Conservation (phyloP, 192 early-diverging fungal genomes). For the Martensiomyces pterosporus region DNA sequence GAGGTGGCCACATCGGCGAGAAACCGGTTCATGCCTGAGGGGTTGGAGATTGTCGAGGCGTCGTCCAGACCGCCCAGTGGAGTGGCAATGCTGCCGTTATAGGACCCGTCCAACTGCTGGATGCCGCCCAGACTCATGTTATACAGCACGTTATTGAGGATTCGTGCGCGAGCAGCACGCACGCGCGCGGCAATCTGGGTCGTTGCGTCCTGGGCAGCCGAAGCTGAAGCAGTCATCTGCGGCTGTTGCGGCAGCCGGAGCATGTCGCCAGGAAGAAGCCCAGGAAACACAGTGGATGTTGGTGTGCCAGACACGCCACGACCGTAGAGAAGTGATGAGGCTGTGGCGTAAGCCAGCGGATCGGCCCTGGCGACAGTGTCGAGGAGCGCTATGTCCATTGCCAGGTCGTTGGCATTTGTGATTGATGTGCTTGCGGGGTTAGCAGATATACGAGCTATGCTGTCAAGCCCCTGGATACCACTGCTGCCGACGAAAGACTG, state of each 20-base stretch:
- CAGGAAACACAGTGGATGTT: neutral
- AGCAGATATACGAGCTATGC: neutral
- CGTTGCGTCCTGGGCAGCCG: neutral
- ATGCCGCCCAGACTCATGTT: slow-evolving; percentile 43
- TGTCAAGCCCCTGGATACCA: neutral
- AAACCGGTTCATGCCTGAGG: slow-evolving; percentile 15
- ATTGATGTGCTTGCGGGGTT: neutral
- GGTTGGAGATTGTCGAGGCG: neutral
- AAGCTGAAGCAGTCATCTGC: neutral
- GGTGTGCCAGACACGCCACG: slow-evolving; percentile 1
- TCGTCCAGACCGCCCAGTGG: slow-evolving; percentile 1
- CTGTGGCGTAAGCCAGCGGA: slow-evolving; percentile 3
- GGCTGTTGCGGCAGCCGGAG: slow-evolving; percentile 3
- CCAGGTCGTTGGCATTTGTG: slow-evolving; percentile 1
- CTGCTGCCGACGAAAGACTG: slow-evolving; percentile 12
- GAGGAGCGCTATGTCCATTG: slow-evolving; percentile 12
- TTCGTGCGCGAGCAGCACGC: slow-evolving; percentile 13
- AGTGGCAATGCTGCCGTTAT: slow-evolving; percentile 17
- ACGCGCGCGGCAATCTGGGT: slow-evolving; percentile 6
- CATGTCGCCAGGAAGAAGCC: neutral
- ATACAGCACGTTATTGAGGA: slow-evolving; percentile 30
- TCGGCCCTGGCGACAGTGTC: slow-evolving; percentile 3
- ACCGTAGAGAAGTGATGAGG: slow-evolving; percentile 11
- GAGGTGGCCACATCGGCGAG: slow-evolving; percentile 7
- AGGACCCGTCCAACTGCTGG: slow-evolving; percentile 36